A percentile compares a stretch with the other conserved stretches of the same genome.
phyloP scores from a whole-genome alignment of 2,329 filamentous ascomycete species.

The Gnomoniopsis sp. region DNA sequence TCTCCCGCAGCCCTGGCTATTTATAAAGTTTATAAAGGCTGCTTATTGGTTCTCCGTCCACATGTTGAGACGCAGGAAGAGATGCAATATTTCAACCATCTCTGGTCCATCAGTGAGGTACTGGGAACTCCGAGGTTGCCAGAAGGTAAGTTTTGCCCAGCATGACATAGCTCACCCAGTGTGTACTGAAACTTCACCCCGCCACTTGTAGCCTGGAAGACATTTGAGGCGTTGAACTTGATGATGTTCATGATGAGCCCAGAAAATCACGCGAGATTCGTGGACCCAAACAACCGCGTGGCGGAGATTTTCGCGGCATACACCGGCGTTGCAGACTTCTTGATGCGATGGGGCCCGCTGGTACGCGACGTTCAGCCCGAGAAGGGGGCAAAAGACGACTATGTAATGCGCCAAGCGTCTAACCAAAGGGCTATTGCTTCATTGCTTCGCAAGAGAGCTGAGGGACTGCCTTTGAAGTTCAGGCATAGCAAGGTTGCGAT shows the following conservation, averaged over 20 bases:
- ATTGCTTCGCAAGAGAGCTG: neutral
- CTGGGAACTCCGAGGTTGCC: neutral
- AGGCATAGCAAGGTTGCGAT: neutral
- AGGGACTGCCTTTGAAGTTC: neutral
- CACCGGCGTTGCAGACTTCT: neutral
- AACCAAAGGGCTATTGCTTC: neutral
- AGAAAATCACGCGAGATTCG: neutral
- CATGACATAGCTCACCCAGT: neutral
- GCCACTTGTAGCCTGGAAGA: neutral
- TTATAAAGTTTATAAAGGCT: neutral
- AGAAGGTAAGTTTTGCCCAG: neutral
- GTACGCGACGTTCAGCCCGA: neutral
- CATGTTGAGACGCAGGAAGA: neutral
- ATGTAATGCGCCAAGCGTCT: neutral
- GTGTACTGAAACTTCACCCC: neutral
- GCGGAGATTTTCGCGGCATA: neutral
- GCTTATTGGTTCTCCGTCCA: neutral
- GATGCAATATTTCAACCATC: neutral
- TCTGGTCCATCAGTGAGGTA: neutral
- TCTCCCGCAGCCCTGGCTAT: neutral
- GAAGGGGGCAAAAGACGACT: neutral
- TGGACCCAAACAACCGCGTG: neutral
- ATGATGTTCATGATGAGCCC: neutral
- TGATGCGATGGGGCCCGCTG: neutral
- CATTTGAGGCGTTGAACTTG: neutral